phyloP scores from a whole-genome alignment of 2,329 filamentous ascomycete genomes.

The Talaromyces marneffei region DNA sequence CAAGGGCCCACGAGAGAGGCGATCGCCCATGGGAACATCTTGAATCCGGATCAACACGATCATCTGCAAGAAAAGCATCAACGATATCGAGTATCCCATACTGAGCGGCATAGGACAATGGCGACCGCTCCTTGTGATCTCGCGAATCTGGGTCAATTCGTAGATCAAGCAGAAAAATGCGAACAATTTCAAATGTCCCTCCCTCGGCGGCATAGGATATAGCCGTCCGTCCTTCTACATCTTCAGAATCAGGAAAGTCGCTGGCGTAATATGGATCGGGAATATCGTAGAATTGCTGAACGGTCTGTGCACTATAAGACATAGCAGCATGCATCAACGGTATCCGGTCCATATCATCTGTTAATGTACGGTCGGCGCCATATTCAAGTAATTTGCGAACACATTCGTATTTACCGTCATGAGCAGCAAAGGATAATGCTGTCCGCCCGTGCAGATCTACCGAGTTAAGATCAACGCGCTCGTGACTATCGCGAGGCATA shows the following conservation, averaged over 20 bases:
- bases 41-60: background rate
- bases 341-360: background rate
- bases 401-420: background rate
- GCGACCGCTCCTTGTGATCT: background rate
- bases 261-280: background rate
- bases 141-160: background rate
- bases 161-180: background rate
- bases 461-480: background rate
- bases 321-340: background rate
- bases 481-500: no score
- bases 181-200: background rate
- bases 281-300: background rate
- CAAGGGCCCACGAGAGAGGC: background rate
- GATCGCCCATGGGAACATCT: background rate
- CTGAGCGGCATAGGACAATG: background rate
- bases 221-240: background rate
- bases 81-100: background rate
- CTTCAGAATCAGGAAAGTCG: no score
- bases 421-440: background rate
- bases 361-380: background rate
- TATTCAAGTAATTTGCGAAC: background rate
- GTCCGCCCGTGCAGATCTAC: background rate
- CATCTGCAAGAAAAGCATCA: background rate
- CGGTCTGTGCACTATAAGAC: background rate
- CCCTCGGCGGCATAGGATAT: background rate